Conservation (phyloP, 495 filamentous ascomycete species). For the Hyphodiscus hymeniophilus region DNA sequence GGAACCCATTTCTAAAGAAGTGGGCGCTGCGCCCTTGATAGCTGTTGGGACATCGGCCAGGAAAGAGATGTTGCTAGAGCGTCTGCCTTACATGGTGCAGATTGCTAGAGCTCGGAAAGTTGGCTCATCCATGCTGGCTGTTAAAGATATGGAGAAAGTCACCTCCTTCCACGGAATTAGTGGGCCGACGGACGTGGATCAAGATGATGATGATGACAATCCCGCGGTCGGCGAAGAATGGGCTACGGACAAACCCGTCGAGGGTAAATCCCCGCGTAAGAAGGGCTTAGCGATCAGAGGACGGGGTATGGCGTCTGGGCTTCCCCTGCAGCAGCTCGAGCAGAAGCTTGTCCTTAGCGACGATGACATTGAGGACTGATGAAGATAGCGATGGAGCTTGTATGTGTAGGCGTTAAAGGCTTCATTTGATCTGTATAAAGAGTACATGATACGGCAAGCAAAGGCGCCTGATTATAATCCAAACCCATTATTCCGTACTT, state of each 20-base stretch:
- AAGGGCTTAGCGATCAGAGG: slow-evolving; percentile 16
- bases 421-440: slow-evolving; percentile 1
- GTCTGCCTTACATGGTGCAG: slow-evolving; percentile 73
- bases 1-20: slow-evolving; percentile 7
- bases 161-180: slow-evolving; percentile 55
- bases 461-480: background rate
- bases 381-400: background rate
- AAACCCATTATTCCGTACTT: too few relatives aligned
- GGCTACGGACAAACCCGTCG: slow-evolving; percentile 49
- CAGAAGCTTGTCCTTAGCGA: slow-evolving; percentile 74
- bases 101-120: slow-evolving; percentile 39
- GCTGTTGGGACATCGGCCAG: slow-evolving; percentile 54
- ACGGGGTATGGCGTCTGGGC: slow-evolving; percentile 13
- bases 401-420: background rate
- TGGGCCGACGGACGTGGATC: slow-evolving; percentile 33
- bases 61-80: slow-evolving; percentile 68
- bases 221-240: slow-evolving; percentile 33
- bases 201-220: slow-evolving; percentile 39
- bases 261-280: slow-evolving; percentile 25
- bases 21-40: slow-evolving; percentile 28
- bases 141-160: slow-evolving; percentile 56
- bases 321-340: slow-evolving; percentile 32
- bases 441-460: background rate
- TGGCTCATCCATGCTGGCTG: slow-evolving; percentile 16
- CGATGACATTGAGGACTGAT: slow-evolving; percentile 85